These are phyloP conservation scores for Fusarium redolens DNA, from an alignment of 2,329 filamentous ascomycete genomes.

Conservation along the genomic window DNA sequence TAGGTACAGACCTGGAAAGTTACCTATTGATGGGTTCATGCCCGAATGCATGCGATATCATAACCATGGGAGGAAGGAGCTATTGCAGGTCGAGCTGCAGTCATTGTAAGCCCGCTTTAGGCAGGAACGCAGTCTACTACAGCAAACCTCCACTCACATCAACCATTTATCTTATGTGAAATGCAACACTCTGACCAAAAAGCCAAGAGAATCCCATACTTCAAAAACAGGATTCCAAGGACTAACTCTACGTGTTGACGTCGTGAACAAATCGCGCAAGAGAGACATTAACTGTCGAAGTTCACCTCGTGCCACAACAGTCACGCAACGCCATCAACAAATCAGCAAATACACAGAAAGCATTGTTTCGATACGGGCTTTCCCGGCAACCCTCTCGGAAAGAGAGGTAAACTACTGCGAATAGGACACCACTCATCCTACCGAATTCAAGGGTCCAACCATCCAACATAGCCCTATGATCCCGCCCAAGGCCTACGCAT, in stretches of 20 bases:
- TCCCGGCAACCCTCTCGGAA: conserved; percentile 19
- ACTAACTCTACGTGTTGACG: background rate
- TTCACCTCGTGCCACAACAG: conserved; percentile 1
- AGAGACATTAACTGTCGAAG: background rate
- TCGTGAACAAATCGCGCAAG: background rate
- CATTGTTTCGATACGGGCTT: conserved; percentile 1
- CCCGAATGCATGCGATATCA: background rate
- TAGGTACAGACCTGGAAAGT: too few relatives aligned
- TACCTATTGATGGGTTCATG: background rate
- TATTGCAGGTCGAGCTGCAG: background rate
- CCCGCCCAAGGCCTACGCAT: background rate
- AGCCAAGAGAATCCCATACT: background rate
- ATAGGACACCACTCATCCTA: background rate
- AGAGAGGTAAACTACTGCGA: background rate
- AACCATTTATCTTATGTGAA: background rate
- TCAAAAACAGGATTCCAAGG: background rate
- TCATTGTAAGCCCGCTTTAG: background rate
- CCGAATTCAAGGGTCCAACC: conserved; percentile 31
- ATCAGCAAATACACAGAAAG: background rate
- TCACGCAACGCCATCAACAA: conserved; percentile 22
- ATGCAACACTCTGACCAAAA: background rate
- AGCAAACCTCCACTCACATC: background rate
- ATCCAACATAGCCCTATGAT: conserved; percentile 10
- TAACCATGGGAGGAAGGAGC: background rate
- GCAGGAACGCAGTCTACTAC: background rate